Evolutionary conservation across 306 rosid genomes (phyloP), one percentile per base, ranked within the genome.

Genomic region (Malus sieversii): DNA sequence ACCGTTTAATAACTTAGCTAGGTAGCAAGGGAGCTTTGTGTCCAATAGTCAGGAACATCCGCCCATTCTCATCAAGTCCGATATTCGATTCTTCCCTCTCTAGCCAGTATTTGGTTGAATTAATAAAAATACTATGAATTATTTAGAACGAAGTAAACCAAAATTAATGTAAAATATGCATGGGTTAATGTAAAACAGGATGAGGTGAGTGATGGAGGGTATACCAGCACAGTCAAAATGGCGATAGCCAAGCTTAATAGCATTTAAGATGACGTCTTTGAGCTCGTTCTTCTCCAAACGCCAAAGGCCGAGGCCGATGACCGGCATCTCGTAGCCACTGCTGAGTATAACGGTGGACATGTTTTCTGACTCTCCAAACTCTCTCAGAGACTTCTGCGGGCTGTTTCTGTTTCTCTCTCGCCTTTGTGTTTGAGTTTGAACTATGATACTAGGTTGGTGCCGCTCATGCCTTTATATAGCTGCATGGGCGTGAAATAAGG

Each of bases 211-310:
- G 48, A 14, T n/a, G 22, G 33, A 46, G 45, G 10, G 18, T 14
- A 8, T 84, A 91, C 93, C 91, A 73, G 96, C 96, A 69, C 93
- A 87, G 78, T 91, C 93, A 27, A 91, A 84, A 83, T 91, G 93
- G 77, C 93, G 93, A 86, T 87, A 88, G 51, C 87, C 91, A n/a
- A 87, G 55, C 63, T 88, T 84, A 73, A 88, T 82, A 75, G 96
- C 82, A 78, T 87, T 91, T 71, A 85, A 65, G 46, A 91, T 70
- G 59, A 87, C 72, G 51, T 85, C 84, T 55, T 79, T 91, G 78
- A 88, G 73, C 68, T 81, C 78, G 11, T 88, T 57, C 6, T 81
- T 78, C 67, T 87, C 72, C 86, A 91, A 80, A 10, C 96, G 88
- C 93, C 93, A 87, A 59, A 88, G 91, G 20, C 93, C 93, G 4